Percentiles rank a stretch among this genome's conserved stretches.
phyloP scores from a whole-genome alignment of 2,329 filamentous ascomycete genomes.

The Aquanectria penicillioides region DNA sequence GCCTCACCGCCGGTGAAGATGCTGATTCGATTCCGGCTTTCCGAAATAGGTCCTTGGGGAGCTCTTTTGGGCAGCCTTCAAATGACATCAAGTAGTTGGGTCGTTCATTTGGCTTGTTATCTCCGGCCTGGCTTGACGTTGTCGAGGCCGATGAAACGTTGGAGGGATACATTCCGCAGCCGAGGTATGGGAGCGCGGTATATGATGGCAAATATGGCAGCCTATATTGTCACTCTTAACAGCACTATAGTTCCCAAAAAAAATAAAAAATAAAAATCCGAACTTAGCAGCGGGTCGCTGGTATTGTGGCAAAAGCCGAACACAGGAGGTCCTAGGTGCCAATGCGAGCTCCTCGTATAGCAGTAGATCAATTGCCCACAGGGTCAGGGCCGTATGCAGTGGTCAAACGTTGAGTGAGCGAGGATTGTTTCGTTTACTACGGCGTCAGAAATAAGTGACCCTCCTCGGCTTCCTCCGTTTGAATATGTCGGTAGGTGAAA shows the following conservation, averaged over 20 bases:
- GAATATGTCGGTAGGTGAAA: background rate
- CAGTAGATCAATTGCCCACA: background rate
- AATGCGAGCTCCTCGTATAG: too few species aligned
- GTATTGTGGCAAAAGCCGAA: background rate
- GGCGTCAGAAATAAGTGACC: background rate
- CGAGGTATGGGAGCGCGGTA: conserved; percentile 1
- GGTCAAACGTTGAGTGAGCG: conserved; percentile 17
- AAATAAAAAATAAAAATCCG: too few species aligned
- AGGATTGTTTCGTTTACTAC: conserved; percentile 21
- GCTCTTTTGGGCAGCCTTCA: background rate
- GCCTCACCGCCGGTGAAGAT: conserved; percentile 6
- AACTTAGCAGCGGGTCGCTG: background rate
- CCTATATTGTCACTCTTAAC: conserved; percentile 8
- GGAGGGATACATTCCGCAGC: background rate
- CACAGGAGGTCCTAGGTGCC: too few species aligned
- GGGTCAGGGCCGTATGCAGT: background rate
- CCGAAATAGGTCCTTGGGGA: background rate
- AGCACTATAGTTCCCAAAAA: too few species aligned
- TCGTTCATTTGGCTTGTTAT: conserved; percentile 5
- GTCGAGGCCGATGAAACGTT: conserved; percentile 5
- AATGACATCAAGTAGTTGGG: background rate
- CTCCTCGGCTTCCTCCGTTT: conserved; percentile 10
- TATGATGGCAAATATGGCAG: conserved; percentile 10
- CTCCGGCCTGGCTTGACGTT: conserved; percentile 3
- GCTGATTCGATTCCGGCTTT: background rate